Percentiles rank a stretch among this genome's conserved stretches.
These are phyloP conservation scores for Spiraea crenata DNA, from an alignment of 331 rosid species.

Conservation along the genomic window DNA sequence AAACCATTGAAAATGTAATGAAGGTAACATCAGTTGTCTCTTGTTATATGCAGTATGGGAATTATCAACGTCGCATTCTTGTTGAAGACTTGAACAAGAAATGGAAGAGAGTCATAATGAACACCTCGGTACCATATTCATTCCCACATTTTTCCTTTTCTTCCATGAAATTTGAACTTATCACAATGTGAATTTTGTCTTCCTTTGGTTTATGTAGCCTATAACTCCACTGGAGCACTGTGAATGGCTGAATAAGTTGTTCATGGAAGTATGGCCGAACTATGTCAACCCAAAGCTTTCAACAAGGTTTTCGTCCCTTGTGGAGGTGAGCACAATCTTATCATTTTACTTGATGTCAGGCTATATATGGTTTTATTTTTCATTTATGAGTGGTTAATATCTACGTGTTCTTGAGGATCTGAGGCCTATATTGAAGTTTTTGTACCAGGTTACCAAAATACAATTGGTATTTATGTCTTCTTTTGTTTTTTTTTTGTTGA, in stretches of 20 bases:
- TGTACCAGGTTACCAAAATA: too few relatives aligned
- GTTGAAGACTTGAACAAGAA: constrained; percentile 85
- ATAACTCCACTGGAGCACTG: constrained; percentile 90
- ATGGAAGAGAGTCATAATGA: constrained; percentile 70
- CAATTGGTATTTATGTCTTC: too few relatives aligned
- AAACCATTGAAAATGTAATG: neutral
- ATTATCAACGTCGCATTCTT: constrained; percentile 59
- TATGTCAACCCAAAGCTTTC: constrained; percentile 67
- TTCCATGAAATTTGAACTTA: neutral
- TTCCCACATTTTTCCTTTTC: neutral
- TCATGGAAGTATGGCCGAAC: constrained; percentile 81
- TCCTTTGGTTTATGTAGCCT: constrained; percentile 43
- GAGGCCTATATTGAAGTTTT: too few relatives aligned
- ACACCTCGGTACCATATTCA: constrained; percentile 49
- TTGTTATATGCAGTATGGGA: constrained; percentile 71
- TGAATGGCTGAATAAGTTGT: constrained; percentile 84
- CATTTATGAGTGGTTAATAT: neutral
- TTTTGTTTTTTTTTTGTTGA: too few relatives aligned
- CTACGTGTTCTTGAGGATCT: neutral
- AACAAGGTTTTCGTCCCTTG: constrained; percentile 55
- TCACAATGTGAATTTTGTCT: constrained; percentile 22
- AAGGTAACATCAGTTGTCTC: neutral
- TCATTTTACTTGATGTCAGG: constrained; percentile 2
- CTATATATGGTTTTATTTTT: neutral
- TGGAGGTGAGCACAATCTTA: constrained; percentile 59